phyloP scores from a whole-genome alignment of 306 rosid species.

The Malus domestica region ASM211411v1 NC_041803.1:46486001-46486500 shows the following conservation, averaged over 20 bases:
- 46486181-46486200: slow-evolving; percentile 34
- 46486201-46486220: slow-evolving; percentile 40
- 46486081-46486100: not conserved
- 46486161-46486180: slow-evolving; percentile 48
- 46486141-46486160: slow-evolving; percentile 66
- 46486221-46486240: slow-evolving; percentile 49
- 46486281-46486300: slow-evolving; percentile 39
- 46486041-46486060: not conserved
- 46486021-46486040: not conserved
- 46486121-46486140: slow-evolving; percentile 38
- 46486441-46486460: too few relatives aligned
- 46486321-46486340: slow-evolving; percentile 59
- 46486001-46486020: too few relatives aligned
- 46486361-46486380: slow-evolving; percentile 55
- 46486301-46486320: slow-evolving; percentile 47
- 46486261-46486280: slow-evolving; percentile 33
- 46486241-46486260: slow-evolving; percentile 25
- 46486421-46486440: too few relatives aligned
- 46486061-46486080: too few relatives aligned
- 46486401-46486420: not conserved
- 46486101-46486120: not conserved
- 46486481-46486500: too few relatives aligned
- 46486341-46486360: slow-evolving; percentile 69
- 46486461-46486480: too few relatives aligned
- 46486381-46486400: not conserved